Percentiles rank a stretch among this genome's conserved stretches.
These are phyloP conservation scores for Acacia concinna DNA, from an alignment of 331 rosid species.

Conservation along the genomic window DNA sequence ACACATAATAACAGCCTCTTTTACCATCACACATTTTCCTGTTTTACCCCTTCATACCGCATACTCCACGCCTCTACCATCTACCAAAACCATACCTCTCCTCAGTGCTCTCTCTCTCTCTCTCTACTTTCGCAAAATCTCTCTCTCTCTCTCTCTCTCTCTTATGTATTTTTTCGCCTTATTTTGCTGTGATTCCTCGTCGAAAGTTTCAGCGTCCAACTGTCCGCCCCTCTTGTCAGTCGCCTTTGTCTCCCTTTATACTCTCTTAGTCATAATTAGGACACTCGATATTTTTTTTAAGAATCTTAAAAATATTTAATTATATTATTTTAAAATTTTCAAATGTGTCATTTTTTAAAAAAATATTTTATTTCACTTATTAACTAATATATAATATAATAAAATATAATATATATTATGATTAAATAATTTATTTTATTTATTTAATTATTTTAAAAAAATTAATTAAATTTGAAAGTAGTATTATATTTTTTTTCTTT, in stretches of 20 bases:
- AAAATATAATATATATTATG: too few species aligned
- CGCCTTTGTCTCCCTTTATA: not conserved
- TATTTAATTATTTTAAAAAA: too few species aligned
- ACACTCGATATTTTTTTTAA: too few species aligned
- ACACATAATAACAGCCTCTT: not conserved
- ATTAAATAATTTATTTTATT: too few species aligned
- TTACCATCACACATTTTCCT: conserved; percentile 2
- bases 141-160: not conserved
- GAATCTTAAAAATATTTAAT: too few species aligned
- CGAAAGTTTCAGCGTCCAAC: conserved; percentile 12
- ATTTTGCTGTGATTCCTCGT: not conserved
- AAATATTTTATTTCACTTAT: too few species aligned
- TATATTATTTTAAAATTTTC: too few species aligned
- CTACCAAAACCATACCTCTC: not conserved
- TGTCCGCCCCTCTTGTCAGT: not conserved
- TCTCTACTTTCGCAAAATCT: not conserved
- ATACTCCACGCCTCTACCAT: not conserved
- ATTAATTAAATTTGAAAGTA: too few species aligned
- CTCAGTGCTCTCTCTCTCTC: not conserved
- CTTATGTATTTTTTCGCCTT: not conserved
- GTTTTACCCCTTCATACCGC: not conserved
- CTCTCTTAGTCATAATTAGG: too few species aligned
- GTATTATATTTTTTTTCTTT: not conserved
- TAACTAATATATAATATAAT: too few species aligned
- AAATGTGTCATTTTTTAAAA: too few species aligned